Base-by-base conservation (phyloP, 345 rosid genomes). In the Cardiospermum halicacabum region DNA sequence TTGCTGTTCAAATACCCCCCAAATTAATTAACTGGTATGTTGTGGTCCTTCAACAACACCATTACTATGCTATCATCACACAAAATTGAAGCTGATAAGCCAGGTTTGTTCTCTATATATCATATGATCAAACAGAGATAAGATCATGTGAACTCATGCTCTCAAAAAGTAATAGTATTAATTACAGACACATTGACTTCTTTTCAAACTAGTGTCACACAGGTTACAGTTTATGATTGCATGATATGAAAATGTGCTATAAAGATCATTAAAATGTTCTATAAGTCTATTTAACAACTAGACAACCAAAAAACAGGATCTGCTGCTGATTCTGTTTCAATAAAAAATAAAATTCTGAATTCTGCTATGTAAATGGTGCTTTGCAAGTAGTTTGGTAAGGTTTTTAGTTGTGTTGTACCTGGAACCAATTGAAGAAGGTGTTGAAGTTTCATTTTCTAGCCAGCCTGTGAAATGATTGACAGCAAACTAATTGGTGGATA, bases 101-200 rank as follows among this genome's bases (percentile, higher is more conserved):
- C 58, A 37, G 37, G 50, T 36, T 1, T 11, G n/a, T 24, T 34
- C 67, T 3, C 8, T 4, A 34, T 7, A 7, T 34, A 34, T 34
- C n/a, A 34, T 34, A 25, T 34, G 36, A 64, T 25, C 4, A 12
- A 11, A 50, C 42, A 34, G 31, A 8, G 26, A 18, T 11, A 25
- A 11, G 25, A 16, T 7, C 18, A 39, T 40, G 68, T 53, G 68
- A 65, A 65, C 12, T 54, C n/a, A 28, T 18, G n/a, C 24, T 47
- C 51, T 7, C 24, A 47, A 18, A n/a, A 45, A n/a, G 30, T n/a
- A n/a, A n/a, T n/a, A 60, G 27, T 4, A 43, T 39, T 8, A 1
- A 60, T 16, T 43, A 18, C 24, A 2, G 55, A 45, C 27, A n/a
- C n/a, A n/a, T n/a, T n/a, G n/a, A n/a, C n/a, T n/a, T n/a, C n/a